Evolutionary conservation across 257 asterid species (phyloP), one percentile per base, ranked within the genome.

Genomic region (Fraxinus americana): DNA sequence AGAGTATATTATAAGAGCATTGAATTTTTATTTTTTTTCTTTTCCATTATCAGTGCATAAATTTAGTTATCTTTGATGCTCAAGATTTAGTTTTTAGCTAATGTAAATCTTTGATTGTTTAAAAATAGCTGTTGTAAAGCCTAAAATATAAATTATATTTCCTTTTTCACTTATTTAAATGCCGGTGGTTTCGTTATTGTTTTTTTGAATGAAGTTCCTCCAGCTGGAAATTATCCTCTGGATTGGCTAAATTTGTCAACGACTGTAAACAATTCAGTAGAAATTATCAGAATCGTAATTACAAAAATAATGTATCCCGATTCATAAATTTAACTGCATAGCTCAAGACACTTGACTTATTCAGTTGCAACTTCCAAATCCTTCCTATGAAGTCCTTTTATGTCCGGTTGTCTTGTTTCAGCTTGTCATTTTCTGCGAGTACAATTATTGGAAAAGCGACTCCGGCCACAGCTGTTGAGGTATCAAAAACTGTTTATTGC

Each of bases 381-480:
- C 66, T n/a, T 48, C 19, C 32, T 79, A 59, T 81, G 2, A 25
- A 41, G 76, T 69, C 48, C 19, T 39, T 54, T 78, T 76, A 69
- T 76, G 70, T 67, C 71, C 34, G 78, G 32, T 75, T 80, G 8
- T 82, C 74, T 78, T 77, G 59, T 84, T 75, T 74, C 94, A 94
- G 98, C 85, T 82, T 84, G 71, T 81, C 88, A 30, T 79, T 83
- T 80, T 79, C 88, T 19, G 77, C 59, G 75, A 80, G 85, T 84
- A 83, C 86, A 78, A 73, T 90, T 61, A 76, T 85, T 77, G 88
- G 85, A 73, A 89, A 80, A 85, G 93, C 96, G 38, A 87, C 92
- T 25, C 74, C 91, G 39, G 80, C 88, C 80, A 76, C 92, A 41
- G 88, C 94, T 83, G 91, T 90, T 85, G 97, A 92, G 98, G 98